Conservation (phyloP, 257 asterid genomes). For the Capsicum baccatum region DNA sequence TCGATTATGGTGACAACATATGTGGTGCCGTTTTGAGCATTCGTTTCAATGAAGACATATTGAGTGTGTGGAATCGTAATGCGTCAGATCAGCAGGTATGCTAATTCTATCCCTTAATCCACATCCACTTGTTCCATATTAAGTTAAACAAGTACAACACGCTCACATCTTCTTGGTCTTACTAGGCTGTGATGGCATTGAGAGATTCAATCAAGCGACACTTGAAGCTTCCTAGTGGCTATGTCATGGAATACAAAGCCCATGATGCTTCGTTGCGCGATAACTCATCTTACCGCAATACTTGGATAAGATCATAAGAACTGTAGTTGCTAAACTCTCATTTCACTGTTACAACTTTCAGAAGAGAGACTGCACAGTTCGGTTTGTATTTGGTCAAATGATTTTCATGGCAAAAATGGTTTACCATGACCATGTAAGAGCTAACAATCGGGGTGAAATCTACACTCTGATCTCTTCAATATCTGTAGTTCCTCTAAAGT, state of each 20-base stretch:
- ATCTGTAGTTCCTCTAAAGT: background rate
- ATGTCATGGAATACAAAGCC: slow-evolving; percentile 95
- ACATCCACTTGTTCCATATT: background rate
- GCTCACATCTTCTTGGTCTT: background rate
- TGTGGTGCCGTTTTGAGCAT: slow-evolving; percentile 94
- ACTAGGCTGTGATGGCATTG: slow-evolving; percentile 90
- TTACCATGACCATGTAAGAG: background rate
- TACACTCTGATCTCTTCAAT: background rate
- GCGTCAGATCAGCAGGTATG: slow-evolving; percentile 93
- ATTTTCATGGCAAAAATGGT: background rate
- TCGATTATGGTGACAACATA: slow-evolving; percentile 84
- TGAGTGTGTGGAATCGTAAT: slow-evolving; percentile 97
- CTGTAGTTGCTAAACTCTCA: background rate
- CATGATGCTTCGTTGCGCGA: slow-evolving; percentile 94
- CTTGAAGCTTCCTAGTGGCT: slow-evolving; percentile 84
- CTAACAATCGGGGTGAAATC: background rate
- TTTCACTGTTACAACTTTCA: background rate
- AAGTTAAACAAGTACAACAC: background rate
- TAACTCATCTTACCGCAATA: slow-evolving; percentile 95
- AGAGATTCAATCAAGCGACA: slow-evolving; percentile 92
- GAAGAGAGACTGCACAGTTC: background rate
- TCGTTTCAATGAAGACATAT: slow-evolving; percentile 94
- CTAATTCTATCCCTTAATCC: background rate
- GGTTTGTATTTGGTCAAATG: background rate
- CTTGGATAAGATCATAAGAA: slow-evolving; percentile 86